Percentiles rank a stretch among this genome's conserved stretches.
These are phyloP conservation scores for Grosmannia penicillata DNA, from an alignment of 2,329 filamentous ascomycete species.

Conservation along the genomic window DNA sequence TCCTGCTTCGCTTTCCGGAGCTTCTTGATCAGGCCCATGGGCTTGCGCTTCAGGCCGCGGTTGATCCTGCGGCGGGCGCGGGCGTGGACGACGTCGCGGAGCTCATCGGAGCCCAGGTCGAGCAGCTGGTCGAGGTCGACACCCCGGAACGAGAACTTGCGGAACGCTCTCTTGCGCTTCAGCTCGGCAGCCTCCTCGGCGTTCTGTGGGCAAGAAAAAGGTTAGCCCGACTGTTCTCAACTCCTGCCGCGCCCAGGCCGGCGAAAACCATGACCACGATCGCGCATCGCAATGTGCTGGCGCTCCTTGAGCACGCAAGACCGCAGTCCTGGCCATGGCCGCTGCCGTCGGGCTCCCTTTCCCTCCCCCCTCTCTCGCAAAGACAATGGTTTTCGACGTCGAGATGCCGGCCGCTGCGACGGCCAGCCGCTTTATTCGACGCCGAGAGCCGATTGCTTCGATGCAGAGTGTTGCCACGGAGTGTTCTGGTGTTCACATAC, in stretches of 20 bases:
- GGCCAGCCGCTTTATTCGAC: slow-evolving; percentile 1
- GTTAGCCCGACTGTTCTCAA: background rate
- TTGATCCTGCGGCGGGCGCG: slow-evolving; percentile 98
- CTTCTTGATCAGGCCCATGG: slow-evolving; percentile 99
- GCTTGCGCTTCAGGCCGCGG: slow-evolving; percentile 98
- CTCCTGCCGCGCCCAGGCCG: too few relatives aligned
- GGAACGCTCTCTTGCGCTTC: slow-evolving; percentile 99
- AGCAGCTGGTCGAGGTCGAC: slow-evolving; percentile 99
- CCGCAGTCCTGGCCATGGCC: too few relatives aligned
- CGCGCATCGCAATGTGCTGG: too few relatives aligned
- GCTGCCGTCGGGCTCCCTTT: too few relatives aligned
- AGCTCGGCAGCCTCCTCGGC: slow-evolving; percentile 97
- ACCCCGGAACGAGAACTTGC: slow-evolving; percentile 99
- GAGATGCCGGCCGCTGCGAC: too few relatives aligned
- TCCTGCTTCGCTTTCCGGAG: slow-evolving; percentile 99
- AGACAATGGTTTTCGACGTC: too few relatives aligned
- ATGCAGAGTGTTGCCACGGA: too few relatives aligned
- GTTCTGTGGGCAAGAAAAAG: slow-evolving; percentile 49
- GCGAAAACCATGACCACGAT: too few relatives aligned
- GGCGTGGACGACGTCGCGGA: slow-evolving; percentile 98
- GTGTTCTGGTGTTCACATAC: slow-evolving; percentile 12
- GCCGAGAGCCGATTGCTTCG: too few relatives aligned
- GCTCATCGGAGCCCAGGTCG: slow-evolving; percentile 95
- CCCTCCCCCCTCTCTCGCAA: background rate
- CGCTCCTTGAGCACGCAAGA: too few relatives aligned